These are phyloP conservation scores for Xenoacremonium recifei DNA, from an alignment of 2,329 filamentous ascomycete species.

Conservation along the genomic window DNA sequence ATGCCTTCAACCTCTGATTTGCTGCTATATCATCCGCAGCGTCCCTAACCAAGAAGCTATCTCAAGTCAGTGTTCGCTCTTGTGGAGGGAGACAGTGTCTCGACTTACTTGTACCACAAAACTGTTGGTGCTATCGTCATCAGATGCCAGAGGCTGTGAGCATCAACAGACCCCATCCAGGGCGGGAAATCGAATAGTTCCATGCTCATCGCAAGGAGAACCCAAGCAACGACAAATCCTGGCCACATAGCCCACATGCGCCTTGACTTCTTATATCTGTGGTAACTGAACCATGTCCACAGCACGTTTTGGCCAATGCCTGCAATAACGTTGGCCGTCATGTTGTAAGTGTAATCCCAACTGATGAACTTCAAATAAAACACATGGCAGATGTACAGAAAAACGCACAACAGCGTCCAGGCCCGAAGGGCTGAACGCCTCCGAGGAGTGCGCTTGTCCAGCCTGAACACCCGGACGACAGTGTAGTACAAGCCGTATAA, in stretches of 20 bases:
- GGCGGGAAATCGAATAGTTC: constrained; percentile 94
- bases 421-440: constrained; percentile 56
- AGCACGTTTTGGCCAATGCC: constrained; percentile 78
- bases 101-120: constrained; percentile 92
- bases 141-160: constrained; percentile 93
- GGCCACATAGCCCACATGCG: constrained; percentile 86
- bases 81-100: too few species aligned
- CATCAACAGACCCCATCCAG: constrained; percentile 78
- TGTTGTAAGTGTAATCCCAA: constrained; percentile 98
- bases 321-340: constrained; percentile 86
- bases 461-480: constrained; percentile 75
- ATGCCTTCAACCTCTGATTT: constrained; percentile 66
- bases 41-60: constrained; percentile 83
- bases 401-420: constrained; percentile 74
- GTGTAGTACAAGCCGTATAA: constrained; percentile 90
- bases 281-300: constrained; percentile 82
- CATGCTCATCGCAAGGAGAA: constrained; percentile 90
- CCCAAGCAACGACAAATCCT: constrained; percentile 86
- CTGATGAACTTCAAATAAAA: constrained; percentile 79
- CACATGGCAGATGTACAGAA: constrained; percentile 74
- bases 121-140: constrained; percentile 86
- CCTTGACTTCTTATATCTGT: constrained; percentile 68
- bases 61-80: constrained; percentile 19
- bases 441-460: constrained; percentile 58
- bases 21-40: constrained; percentile 77